Conservation (phyloP, 2,329 filamentous ascomycete species). For the Pseudocercospora fijiensis region DNA sequence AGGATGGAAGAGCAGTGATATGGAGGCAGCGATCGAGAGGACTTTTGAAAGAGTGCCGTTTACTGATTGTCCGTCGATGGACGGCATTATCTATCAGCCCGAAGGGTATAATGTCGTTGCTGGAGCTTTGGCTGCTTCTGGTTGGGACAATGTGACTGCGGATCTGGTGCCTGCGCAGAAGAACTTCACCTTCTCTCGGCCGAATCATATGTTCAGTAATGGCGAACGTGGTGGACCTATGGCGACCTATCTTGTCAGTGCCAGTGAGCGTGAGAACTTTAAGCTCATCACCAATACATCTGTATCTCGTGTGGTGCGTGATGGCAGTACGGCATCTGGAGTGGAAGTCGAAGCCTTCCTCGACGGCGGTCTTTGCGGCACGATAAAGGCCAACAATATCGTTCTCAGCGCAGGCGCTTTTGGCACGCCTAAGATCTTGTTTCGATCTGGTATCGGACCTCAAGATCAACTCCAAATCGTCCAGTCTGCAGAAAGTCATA, state of each 20-base stretch:
- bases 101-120: slow-evolving; percentile 64
- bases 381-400: slow-evolving; percentile 63
- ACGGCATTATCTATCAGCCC: slow-evolving; percentile 66
- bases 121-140: slow-evolving; percentile 57
- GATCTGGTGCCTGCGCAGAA: slow-evolving; percentile 62
- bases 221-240: slow-evolving; percentile 69
- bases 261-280: slow-evolving; percentile 62
- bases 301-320: slow-evolving; percentile 66
- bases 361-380: slow-evolving; percentile 57
- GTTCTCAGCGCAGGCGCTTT: slow-evolving; percentile 56
- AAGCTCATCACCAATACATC: slow-evolving; percentile 64
- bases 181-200: slow-evolving; percentile 63
- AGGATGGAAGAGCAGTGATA: slow-evolving; percentile 68
- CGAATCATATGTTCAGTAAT: slow-evolving; percentile 65
- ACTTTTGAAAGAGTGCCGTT: slow-evolving; percentile 71
- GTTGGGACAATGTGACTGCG: slow-evolving; percentile 63
- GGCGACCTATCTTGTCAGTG: slow-evolving; percentile 67
- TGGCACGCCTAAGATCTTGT: slow-evolving; percentile 64
- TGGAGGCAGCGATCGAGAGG: slow-evolving; percentile 58
- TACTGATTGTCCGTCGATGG: slow-evolving; percentile 63
- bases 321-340: slow-evolving; percentile 62
- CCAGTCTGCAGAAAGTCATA: slow-evolving; percentile 46
- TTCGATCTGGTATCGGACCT: slow-evolving; percentile 64
- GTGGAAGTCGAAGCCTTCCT: slow-evolving; percentile 63
- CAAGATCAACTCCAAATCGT: slow-evolving; percentile 52